These are phyloP conservation scores for Pneumocystis murina DNA, from an alignment of 1,139 yeast genomes.

Conservation along the genomic window DNA sequence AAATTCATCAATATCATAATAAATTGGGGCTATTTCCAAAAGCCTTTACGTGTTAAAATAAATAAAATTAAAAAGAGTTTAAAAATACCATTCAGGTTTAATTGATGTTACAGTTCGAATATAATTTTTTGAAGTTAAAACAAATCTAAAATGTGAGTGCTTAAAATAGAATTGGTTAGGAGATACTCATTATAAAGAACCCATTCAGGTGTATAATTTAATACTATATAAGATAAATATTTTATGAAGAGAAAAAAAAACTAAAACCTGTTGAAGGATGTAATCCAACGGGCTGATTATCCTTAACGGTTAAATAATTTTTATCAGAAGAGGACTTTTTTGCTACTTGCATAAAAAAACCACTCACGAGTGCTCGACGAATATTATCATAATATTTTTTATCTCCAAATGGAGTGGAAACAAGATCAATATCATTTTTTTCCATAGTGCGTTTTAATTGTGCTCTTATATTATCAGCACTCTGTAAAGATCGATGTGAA, in stretches of 20 bases:
- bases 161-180: background rate
- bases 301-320: conserved; percentile 78
- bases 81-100: conserved; percentile 64
- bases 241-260: conserved; percentile 17
- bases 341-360: conserved; percentile 97
- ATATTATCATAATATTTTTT: conserved; percentile 52
- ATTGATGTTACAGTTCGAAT: conserved; percentile 88
- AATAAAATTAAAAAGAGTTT: background rate
- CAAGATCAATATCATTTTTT: conserved; percentile 55
- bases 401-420: conserved; percentile 56
- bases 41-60: conserved; percentile 20
- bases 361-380: conserved; percentile 76
- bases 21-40: conserved; percentile 71
- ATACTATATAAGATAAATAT: background rate
- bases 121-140: conserved; percentile 80
- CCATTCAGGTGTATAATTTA: conserved; percentile 65
- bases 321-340: conserved; percentile 62
- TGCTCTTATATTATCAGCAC: conserved; percentile 71
- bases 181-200: conserved; percentile 65
- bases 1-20: conserved; percentile 61
- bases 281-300: conserved; percentile 83
- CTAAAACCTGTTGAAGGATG: conserved; percentile 84
- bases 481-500: conserved; percentile 63
- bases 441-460: conserved; percentile 79
- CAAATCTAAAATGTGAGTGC: conserved; percentile 31